These are phyloP conservation scores for Xerocomus brunneocitrinus DNA, from an alignment of 768 basidiomycete species.

Conservation along the genomic window DNA sequence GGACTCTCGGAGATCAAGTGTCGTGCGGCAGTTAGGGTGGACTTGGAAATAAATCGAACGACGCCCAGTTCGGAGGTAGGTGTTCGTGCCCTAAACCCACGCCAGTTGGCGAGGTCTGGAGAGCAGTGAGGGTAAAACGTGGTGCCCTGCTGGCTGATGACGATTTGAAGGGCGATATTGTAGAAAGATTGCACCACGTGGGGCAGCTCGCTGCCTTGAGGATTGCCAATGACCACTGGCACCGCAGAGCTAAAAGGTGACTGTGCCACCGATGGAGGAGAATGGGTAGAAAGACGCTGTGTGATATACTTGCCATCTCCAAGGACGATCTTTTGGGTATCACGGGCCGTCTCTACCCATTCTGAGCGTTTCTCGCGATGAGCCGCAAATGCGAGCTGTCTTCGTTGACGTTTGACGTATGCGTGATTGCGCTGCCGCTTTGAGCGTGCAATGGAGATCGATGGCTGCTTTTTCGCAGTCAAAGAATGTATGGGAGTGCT, in stretches of 20 bases:
- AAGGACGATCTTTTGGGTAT: constrained; percentile 36
- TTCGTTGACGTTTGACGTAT: constrained; percentile 18
- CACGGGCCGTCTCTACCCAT: constrained; percentile 33
- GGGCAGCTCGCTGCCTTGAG: neutral
- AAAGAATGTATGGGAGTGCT: constrained; percentile 20
- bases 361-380: constrained; percentile 25
- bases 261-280: constrained; percentile 1
- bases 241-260: constrained; percentile 18
- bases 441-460: constrained; percentile 6
- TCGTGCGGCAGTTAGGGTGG: constrained; percentile 33
- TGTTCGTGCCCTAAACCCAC: constrained; percentile 11
- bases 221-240: constrained; percentile 3
- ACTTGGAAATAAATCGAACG: constrained; percentile 28
- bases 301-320: constrained; percentile 40
- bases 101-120: constrained; percentile 34
- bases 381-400: constrained; percentile 16
- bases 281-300: constrained; percentile 17
- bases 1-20: constrained; percentile 16
- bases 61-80: constrained; percentile 9
- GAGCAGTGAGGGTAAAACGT: constrained; percentile 39
- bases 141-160: constrained; percentile 35
- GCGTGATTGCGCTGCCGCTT: constrained; percentile 23
- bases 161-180: constrained; percentile 34
- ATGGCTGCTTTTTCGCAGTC: constrained; percentile 25
- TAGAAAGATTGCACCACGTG: constrained; percentile 18